A percentile compares a stretch with the other conserved stretches of the same genome.
These are phyloP conservation scores for Dactylellina sp. DNA, from an alignment of 2,329 filamentous ascomycete species.

Conservation along the genomic window DNA sequence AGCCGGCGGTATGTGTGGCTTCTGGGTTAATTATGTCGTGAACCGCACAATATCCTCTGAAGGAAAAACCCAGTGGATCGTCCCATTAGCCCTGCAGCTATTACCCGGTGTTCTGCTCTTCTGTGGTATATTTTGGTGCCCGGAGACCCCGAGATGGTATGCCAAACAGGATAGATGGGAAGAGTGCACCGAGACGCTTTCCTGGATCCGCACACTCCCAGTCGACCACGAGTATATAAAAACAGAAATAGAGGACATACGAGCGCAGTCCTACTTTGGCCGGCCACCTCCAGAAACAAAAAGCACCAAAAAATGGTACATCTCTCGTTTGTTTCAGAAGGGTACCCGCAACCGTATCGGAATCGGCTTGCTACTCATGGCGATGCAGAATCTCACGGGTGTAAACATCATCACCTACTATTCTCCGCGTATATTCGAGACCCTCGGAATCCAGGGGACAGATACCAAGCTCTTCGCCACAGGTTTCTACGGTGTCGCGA, in stretches of 20 bases:
- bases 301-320: constrained; percentile 16
- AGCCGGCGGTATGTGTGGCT: constrained; percentile 73
- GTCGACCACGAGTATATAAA: constrained; percentile 63
- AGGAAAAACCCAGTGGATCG: constrained; percentile 71
- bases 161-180: constrained; percentile 59
- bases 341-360: constrained; percentile 74
- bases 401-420: constrained; percentile 76
- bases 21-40: constrained; percentile 71
- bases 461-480: constrained; percentile 75
- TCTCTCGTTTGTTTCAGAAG: constrained; percentile 25
- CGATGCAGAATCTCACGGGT: constrained; percentile 81
- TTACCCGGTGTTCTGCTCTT: constrained; percentile 62
- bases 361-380: constrained; percentile 78
- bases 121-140: constrained; percentile 60
- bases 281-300: neutral
- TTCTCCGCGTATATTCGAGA: constrained; percentile 75
- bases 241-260: constrained; percentile 62
- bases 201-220: constrained; percentile 63
- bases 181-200: constrained; percentile 60
- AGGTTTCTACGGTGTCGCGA: constrained; percentile 78
- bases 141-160: constrained; percentile 61
- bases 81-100: constrained; percentile 70
- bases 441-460: constrained; percentile 71
- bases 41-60: constrained; percentile 66
- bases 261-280: constrained; percentile 59